phyloP scores from a whole-genome alignment of 2,329 filamentous ascomycete genomes.

The Lachnellula hyalina region DNA sequence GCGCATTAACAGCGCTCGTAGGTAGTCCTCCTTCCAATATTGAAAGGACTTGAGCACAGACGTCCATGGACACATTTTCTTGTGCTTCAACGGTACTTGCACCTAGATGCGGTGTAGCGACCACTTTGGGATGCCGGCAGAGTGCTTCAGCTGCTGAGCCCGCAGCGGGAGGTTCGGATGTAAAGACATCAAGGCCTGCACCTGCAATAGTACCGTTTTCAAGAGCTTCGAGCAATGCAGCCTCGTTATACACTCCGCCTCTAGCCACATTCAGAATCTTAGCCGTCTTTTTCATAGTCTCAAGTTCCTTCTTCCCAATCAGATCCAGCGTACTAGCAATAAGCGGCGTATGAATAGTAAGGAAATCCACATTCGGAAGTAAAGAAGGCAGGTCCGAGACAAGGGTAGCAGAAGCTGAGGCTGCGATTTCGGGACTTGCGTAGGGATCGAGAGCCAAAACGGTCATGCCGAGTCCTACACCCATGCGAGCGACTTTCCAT shows the following conservation, averaged over 20 bases:
- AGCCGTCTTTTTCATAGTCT: conserved; percentile 66
- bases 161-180: conserved; percentile 61
- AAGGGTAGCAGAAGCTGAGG: conserved; percentile 60
- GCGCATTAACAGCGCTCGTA: conserved; percentile 73
- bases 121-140: conserved; percentile 64
- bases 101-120: conserved; percentile 74
- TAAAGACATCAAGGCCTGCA: conserved; percentile 77
- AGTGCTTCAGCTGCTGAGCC: conserved; percentile 57
- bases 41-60: conserved; percentile 72
- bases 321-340: conserved; percentile 72
- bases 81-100: conserved; percentile 78
- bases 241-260: conserved; percentile 76
- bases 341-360: conserved; percentile 77
- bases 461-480: conserved; percentile 70
- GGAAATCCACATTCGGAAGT: conserved; percentile 64
- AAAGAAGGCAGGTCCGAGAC: conserved; percentile 54
- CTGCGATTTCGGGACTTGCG: conserved; percentile 66
- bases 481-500: conserved; percentile 73
- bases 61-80: conserved; percentile 77
- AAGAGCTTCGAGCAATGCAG: conserved; percentile 63
- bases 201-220: conserved; percentile 68
- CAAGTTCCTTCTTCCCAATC: conserved; percentile 61
- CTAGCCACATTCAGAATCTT: conserved; percentile 74
- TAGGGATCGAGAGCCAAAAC: conserved; percentile 73
- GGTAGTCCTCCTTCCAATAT: conserved; percentile 70